A percentile compares a stretch with the other conserved stretches of the same genome.
These are phyloP conservation scores for Boletus sensibilis DNA, from an alignment of 768 basidiomycete species.

Conservation along the genomic window DNA sequence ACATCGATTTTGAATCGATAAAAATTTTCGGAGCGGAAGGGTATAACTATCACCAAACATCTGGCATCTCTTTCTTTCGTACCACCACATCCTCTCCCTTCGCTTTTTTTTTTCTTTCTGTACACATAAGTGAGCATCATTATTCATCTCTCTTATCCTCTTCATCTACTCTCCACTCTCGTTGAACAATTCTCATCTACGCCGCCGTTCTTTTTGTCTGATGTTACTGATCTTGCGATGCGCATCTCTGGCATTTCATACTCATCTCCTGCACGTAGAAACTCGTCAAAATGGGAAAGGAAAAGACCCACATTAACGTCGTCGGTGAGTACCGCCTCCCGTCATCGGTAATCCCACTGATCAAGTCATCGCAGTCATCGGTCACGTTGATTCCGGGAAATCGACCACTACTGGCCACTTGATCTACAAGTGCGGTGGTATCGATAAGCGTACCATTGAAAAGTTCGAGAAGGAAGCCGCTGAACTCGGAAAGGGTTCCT, in stretches of 20 bases:
- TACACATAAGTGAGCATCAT: conserved; percentile 43
- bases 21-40: conserved; percentile 53
- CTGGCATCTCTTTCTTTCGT: conserved; percentile 29
- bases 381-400: conserved; percentile 99
- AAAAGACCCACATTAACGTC: conserved; percentile 95
- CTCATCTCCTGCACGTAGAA: conserved; percentile 38
- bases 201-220: conserved; percentile 1
- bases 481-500: conserved; percentile 99
- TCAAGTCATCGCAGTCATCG: conserved; percentile 69
- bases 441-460: conserved; percentile 99
- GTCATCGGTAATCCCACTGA: conserved; percentile 17
- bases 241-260: neutral
- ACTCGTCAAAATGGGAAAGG: conserved; percentile 87
- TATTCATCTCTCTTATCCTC: neutral
- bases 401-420: conserved; percentile 99
- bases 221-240: conserved; percentile 29
- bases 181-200: conserved; percentile 16
- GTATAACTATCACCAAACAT: conserved; percentile 63
- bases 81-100: conserved; percentile 37
- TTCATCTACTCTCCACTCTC: conserved; percentile 26
- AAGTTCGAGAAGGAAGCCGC: conserved; percentile 99
- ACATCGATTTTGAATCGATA: conserved; percentile 66
- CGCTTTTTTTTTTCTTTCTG: conserved; percentile 35
- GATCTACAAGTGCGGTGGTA: conserved; percentile 99
- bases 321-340: conserved; percentile 64